Percentiles rank a stretch among this genome's conserved stretches.
Conservation (phyloP, 352 stramenopile genomes). For the Pythium folliculosum region DNA sequence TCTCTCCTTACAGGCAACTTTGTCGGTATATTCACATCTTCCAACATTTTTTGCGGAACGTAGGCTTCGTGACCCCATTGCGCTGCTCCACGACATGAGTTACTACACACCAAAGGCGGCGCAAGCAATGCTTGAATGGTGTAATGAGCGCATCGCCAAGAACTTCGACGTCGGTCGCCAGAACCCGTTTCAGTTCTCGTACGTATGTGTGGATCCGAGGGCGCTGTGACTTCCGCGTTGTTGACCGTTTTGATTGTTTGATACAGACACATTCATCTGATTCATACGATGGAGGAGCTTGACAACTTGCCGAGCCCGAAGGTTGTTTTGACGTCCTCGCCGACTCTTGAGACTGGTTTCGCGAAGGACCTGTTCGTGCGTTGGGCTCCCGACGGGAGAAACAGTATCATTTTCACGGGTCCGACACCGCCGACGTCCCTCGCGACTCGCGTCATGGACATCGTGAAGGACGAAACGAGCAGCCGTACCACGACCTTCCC, state of each 20-base stretch:
- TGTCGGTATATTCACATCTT: background rate
- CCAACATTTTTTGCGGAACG: background rate
- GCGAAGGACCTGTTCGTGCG: conserved; percentile 85
- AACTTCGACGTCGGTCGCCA: conserved; percentile 88
- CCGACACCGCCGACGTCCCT: conserved; percentile 66
- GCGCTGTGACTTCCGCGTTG: background rate
- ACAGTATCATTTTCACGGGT: conserved; percentile 85
- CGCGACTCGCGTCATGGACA: conserved; percentile 62
- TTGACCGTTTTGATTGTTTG: background rate
- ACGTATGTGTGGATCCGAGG: conserved; percentile 2
- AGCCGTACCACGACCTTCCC: conserved; percentile 60
- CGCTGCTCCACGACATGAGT: conserved; percentile 86
- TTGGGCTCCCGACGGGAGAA: conserved; percentile 72
- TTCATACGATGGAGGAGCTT: conserved; percentile 87
- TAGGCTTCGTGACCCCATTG: conserved; percentile 85
- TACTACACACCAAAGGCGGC: conserved; percentile 89
- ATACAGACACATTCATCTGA: conserved; percentile 80
- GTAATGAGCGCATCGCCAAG: conserved; percentile 88
- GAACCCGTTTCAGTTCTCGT: conserved; percentile 90
- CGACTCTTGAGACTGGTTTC: conserved; percentile 80
- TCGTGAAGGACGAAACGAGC: conserved; percentile 49
- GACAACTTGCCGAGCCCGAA: conserved; percentile 85
- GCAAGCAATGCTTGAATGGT: conserved; percentile 90
- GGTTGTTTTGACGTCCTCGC: conserved; percentile 82
- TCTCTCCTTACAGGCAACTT: background rate